These are phyloP conservation scores for Huntiella savannae DNA, from an alignment of 2,329 filamentous ascomycete species.

Conservation along the genomic window DNA sequence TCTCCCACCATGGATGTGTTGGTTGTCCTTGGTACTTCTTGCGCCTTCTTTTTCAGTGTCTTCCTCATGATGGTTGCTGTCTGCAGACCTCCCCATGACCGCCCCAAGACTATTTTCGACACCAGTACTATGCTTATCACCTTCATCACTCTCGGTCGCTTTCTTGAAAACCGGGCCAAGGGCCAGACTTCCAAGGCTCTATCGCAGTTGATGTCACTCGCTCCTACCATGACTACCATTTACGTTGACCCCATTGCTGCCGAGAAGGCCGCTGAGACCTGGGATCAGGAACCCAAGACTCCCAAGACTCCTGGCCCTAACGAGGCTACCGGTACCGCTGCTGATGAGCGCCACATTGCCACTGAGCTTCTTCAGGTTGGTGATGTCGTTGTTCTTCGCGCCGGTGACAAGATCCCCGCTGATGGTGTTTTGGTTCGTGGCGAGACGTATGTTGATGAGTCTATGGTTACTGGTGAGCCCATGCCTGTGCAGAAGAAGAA, in stretches of 20 bases:
- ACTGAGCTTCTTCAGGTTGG: constrained; percentile 89
- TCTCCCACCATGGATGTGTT: constrained; percentile 97
- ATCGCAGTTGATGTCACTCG: constrained; percentile 83
- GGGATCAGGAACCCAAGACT: constrained; percentile 34
- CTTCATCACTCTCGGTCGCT: constrained; percentile 80
- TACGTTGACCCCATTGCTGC: constrained; percentile 88
- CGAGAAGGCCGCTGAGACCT: constrained; percentile 70
- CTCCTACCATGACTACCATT: constrained; percentile 92
- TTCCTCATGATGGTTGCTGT: constrained; percentile 73
- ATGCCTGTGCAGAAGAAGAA: constrained; percentile 85
- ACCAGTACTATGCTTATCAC: constrained; percentile 97
- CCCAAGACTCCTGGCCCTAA: constrained; percentile 15
- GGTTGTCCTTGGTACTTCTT: constrained; percentile 80
- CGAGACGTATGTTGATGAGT: constrained; percentile 88
- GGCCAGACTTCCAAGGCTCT: constrained; percentile 90
- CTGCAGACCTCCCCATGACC: constrained; percentile 51
- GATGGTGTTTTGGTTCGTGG: constrained; percentile 76
- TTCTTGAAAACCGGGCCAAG: constrained; percentile 84
- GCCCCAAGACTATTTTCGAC: constrained; percentile 82
- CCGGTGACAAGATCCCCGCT: constrained; percentile 90
- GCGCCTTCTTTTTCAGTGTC: constrained; percentile 90
- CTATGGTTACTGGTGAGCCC: constrained; percentile 95
- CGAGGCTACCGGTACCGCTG: constrained; percentile 36
- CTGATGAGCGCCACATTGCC: constrained; percentile 61
- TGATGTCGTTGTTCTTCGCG: constrained; percentile 79